Conservation (phyloP, 2,329 filamentous ascomycete genomes). For the Lecanosticta acicola region DNA sequence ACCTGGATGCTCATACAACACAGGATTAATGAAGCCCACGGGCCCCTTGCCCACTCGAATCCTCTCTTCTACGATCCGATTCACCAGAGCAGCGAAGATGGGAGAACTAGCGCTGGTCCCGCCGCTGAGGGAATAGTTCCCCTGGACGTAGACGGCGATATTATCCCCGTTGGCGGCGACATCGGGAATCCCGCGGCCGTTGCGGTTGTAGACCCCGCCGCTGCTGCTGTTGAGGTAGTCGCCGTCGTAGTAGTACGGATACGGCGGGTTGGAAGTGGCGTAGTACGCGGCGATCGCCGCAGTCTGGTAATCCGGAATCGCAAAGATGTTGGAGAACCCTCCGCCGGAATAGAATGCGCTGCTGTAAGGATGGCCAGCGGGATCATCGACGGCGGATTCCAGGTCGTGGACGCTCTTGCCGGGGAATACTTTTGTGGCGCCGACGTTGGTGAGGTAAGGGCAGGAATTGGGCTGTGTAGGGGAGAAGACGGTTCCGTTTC, state of each 20-base stretch:
- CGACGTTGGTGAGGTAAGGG: slow-evolving; percentile 48
- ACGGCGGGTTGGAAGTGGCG: slow-evolving; percentile 34
- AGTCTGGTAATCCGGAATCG: slow-evolving; percentile 31
- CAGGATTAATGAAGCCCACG: slow-evolving; percentile 23
- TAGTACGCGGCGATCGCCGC: slow-evolving; percentile 34
- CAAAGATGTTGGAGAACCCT: slow-evolving; percentile 32
- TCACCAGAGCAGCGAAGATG: slow-evolving; percentile 26
- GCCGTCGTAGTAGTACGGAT: slow-evolving; percentile 22
- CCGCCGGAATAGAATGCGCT: slow-evolving; percentile 7
- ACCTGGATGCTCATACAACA: slow-evolving; percentile 28
- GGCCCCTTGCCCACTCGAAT: slow-evolving; percentile 14
- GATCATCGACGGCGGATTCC: slow-evolving; percentile 23
- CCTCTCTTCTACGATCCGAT: slow-evolving; percentile 8
- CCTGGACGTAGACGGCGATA: slow-evolving; percentile 31
- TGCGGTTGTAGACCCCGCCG: slow-evolving; percentile 42
- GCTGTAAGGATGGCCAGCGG: not conserved
- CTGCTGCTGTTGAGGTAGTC: slow-evolving; percentile 28
- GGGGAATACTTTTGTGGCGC: slow-evolving; percentile 37
- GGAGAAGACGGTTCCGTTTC: slow-evolving; percentile 39
- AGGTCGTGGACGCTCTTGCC: slow-evolving; percentile 36
- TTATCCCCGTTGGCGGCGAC: slow-evolving; percentile 22
- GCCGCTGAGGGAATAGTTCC: slow-evolving; percentile 28
- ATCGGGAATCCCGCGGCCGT: slow-evolving; percentile 46
- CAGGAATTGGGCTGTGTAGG: slow-evolving; percentile 44
- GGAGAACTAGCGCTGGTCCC: slow-evolving; percentile 26